Conservation (phyloP, 331 rosid species). For the Saraca asoca region DNA sequence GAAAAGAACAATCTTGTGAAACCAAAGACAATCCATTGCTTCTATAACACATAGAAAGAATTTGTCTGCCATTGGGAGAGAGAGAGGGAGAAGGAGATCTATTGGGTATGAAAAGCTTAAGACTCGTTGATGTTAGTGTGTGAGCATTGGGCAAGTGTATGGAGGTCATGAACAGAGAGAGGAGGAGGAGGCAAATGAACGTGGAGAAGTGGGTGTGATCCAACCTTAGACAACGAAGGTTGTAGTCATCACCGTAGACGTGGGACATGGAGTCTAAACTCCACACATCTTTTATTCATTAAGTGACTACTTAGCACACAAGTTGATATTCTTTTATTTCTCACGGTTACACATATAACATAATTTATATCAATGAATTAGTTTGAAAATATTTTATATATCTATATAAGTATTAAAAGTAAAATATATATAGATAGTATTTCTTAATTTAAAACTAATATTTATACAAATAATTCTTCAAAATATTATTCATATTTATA, state of each 20-base stretch:
- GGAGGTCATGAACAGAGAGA: constrained; percentile 37
- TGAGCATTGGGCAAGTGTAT: constrained; percentile 26
- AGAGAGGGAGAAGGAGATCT: constrained; percentile 29
- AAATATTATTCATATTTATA: too few species aligned
- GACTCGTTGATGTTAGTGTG: constrained; percentile 14
- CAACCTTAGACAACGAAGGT: constrained; percentile 35
- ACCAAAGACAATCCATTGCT: constrained; percentile 84
- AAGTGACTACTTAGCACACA: too few species aligned
- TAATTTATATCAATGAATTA: too few species aligned
- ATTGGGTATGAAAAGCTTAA: constrained; percentile 24
- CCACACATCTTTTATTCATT: constrained; percentile 34
- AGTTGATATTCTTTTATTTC: too few species aligned
- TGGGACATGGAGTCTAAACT: constrained; percentile 40
- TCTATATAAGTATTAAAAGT: too few species aligned
- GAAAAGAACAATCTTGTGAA: constrained; percentile 64
- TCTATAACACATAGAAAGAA: constrained; percentile 41
- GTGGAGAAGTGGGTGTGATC: constrained; percentile 34
- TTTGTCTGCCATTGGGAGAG: constrained; percentile 50
- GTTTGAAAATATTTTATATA: too few species aligned
- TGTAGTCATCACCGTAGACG: constrained; percentile 49
- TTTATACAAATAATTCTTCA: too few species aligned
- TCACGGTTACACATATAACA: too few species aligned
- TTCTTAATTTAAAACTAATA: too few species aligned
- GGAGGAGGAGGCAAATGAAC: constrained; percentile 37
- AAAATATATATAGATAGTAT: too few species aligned